These are phyloP conservation scores for Phytophthora pinifolia DNA, from an alignment of 352 stramenopile species.

Conservation along the genomic window DNA sequence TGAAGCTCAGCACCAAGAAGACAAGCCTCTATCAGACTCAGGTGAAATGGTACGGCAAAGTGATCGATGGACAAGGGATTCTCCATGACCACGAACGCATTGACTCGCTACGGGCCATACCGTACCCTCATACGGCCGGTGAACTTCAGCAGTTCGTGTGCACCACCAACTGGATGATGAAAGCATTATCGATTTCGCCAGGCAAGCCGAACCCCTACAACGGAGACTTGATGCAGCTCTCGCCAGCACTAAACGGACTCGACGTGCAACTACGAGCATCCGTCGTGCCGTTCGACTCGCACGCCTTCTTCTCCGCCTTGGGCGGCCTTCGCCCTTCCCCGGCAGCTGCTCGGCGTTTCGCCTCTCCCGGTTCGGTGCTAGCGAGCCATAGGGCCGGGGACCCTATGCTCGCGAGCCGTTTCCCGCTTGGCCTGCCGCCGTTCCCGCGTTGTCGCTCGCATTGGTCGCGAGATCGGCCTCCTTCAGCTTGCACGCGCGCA, in stretches of 20 bases:
- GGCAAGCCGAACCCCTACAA: neutral
- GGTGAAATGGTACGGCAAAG: too few relatives aligned
- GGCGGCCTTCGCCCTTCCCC: too few relatives aligned
- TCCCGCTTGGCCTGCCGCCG: too few relatives aligned
- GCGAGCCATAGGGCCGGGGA: too few relatives aligned
- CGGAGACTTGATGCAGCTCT: neutral
- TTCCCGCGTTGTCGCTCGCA: too few relatives aligned
- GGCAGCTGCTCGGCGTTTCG: too few relatives aligned
- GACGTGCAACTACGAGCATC: neutral
- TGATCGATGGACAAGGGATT: neutral
- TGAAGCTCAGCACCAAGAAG: conserved; percentile 7
- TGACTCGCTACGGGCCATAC: neutral
- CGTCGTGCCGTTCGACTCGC: too few relatives aligned
- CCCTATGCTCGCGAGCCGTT: too few relatives aligned
- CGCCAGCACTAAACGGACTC: conserved; percentile 1
- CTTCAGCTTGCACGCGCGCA: too few relatives aligned
- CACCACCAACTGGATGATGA: conserved; percentile 4
- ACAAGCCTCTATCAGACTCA: conserved; percentile 12
- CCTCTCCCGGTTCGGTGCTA: too few relatives aligned
- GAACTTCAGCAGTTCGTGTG: neutral
- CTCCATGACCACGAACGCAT: conserved; percentile 3
- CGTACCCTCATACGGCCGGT: neutral
- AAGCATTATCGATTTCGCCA: conserved; percentile 1
- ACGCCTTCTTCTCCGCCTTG: too few relatives aligned
- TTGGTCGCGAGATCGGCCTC: too few relatives aligned